Percentiles rank a stretch among this genome's conserved stretches.
phyloP scores from a whole-genome alignment of 2,329 filamentous ascomycete genomes.

The Fusarium setosum region DNA sequence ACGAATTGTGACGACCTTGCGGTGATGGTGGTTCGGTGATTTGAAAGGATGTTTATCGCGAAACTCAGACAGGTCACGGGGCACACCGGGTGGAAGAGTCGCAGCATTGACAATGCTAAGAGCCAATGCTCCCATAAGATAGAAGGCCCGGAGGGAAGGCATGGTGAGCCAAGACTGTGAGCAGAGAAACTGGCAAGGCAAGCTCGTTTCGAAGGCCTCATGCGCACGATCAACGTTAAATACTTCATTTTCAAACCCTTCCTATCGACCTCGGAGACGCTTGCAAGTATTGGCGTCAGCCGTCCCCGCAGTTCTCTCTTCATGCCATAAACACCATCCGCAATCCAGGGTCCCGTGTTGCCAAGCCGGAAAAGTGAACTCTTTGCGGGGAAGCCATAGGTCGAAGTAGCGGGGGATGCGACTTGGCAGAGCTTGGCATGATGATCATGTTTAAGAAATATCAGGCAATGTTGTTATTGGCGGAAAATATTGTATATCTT shows the following conservation, averaged over 20 bases:
- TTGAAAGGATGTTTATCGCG: conserved; percentile 28
- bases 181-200: neutral
- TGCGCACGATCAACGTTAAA: no score
- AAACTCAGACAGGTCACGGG: conserved; percentile 24
- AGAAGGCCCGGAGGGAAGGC: neutral
- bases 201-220: no score
- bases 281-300: neutral
- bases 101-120: neutral
- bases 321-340: neutral
- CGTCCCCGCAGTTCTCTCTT: neutral
- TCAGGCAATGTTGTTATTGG: neutral
- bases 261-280: neutral
- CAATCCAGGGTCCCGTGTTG: neutral
- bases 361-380: conserved; percentile 7
- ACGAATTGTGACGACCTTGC: conserved; percentile 27
- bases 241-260: neutral
- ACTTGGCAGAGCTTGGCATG: neutral
- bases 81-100: conserved; percentile 10
- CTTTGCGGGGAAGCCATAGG: neutral
- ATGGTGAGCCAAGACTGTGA: neutral
- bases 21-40: conserved; percentile 10
- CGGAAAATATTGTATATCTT: neutral
- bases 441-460: neutral
- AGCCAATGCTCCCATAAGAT: neutral
- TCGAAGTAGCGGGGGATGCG: neutral